Evolutionary conservation across 169 alveolate genomes (phyloP).

Genomic region (Cryptosporidium viatorum): DNA sequence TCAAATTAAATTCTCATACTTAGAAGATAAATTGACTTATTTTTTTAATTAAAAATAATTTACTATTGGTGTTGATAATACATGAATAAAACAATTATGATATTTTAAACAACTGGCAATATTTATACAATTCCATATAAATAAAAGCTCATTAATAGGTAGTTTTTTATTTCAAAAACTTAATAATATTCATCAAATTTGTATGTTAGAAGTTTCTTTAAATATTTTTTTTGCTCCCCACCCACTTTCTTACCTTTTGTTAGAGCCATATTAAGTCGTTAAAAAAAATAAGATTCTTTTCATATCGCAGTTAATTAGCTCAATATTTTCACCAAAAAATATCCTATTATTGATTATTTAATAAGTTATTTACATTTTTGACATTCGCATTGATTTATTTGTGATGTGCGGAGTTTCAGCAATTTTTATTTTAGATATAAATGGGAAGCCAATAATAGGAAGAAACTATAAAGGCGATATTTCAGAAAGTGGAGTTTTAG

Average conservation of each 20-base stretch:
- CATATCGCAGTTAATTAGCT: neutral
- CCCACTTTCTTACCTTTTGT: neutral
- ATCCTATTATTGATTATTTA: neutral
- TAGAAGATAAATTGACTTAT: neutral
- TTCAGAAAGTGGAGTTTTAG: conserved; percentile 82
- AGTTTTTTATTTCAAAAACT: no score
- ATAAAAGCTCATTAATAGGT: no score
- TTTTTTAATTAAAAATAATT: no score
- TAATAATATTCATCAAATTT: no score
- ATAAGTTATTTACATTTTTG: neutral
- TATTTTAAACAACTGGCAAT: no score
- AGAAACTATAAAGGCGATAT: conserved; percentile 94
- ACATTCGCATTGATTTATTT: neutral
- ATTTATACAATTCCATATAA: no score
- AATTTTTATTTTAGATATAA: conserved; percentile 91
- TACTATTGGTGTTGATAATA: no score
- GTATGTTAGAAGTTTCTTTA: neutral
- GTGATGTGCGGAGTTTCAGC: conserved; percentile 93
- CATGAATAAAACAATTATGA: no score
- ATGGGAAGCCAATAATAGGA: conserved; percentile 90
- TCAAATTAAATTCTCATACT: no score
- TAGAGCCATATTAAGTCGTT: neutral
- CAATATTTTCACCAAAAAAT: neutral
- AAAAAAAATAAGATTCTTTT: neutral
- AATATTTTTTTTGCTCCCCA: conserved; percentile 1